Evolutionary conservation across 2,329 filamentous ascomycete genomes (phyloP).

Genomic region (Penicillium sp.): DNA sequence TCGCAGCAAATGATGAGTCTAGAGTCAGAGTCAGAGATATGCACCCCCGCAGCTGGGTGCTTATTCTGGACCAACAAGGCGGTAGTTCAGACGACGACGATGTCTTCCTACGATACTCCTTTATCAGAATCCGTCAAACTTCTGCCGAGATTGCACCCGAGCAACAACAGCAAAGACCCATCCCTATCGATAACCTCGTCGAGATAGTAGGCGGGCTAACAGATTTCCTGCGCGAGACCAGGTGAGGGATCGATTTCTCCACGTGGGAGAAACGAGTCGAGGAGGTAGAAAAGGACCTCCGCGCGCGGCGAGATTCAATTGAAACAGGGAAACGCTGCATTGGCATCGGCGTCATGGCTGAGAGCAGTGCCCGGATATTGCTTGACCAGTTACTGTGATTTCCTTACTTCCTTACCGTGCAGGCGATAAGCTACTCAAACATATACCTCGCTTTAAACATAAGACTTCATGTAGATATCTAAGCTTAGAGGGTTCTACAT

Average conservation of each 20-base stretch:
- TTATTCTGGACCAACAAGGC: slow-evolving; percentile 11
- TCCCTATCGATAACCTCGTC: not conserved
- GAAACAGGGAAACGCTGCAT: too few relatives aligned
- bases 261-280: slow-evolving; percentile 9
- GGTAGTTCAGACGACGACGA: not conserved
- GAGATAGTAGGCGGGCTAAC: slow-evolving; percentile 15
- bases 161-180: too few relatives aligned
- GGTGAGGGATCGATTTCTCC: slow-evolving; percentile 6
- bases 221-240: slow-evolving; percentile 13
- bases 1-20: not conserved
- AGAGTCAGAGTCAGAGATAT: slow-evolving; percentile 10
- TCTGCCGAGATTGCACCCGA: slow-evolving; percentile 2
- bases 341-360: too few relatives aligned
- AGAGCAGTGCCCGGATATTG: too few relatives aligned
- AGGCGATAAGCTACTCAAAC: too few relatives aligned
- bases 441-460: too few relatives aligned
- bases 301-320: not conserved
- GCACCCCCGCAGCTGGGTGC: slow-evolving; percentile 8
- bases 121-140: slow-evolving; percentile 2
- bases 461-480: too few relatives aligned
- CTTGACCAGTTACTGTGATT: too few relatives aligned
- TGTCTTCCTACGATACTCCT: slow-evolving; percentile 15
- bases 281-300: not conserved
- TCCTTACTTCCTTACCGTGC: too few relatives aligned
- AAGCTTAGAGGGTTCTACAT: too few relatives aligned